Conservation (phyloP, 345 rosid species). For the Heritiera littoralis region DNA sequence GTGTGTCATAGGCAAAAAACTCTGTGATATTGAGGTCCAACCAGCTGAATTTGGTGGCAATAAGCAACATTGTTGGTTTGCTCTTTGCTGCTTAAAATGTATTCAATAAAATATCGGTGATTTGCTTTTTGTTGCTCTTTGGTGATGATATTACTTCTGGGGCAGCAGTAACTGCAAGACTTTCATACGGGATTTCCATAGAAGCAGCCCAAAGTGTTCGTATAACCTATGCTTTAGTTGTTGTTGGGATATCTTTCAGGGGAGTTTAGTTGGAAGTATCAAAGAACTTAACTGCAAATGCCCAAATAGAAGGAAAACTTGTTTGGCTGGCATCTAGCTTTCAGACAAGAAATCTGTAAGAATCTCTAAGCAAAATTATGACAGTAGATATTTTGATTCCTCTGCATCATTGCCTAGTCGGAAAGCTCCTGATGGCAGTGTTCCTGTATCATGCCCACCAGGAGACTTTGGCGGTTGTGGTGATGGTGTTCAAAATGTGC, state of each 20-base stretch:
- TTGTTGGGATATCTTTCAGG: slow-evolving; percentile 51
- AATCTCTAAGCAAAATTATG: slow-evolving; percentile 27
- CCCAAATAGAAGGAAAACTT: slow-evolving; percentile 36
- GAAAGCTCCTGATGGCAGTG: slow-evolving; percentile 35
- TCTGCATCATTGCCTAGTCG: slow-evolving; percentile 32
- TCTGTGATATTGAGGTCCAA: slow-evolving; percentile 46
- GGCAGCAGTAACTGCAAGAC: slow-evolving; percentile 60
- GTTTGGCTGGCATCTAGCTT: slow-evolving; percentile 29
- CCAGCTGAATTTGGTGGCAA: slow-evolving; percentile 47
- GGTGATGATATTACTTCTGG: slow-evolving; percentile 32
- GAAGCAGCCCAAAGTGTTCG: slow-evolving; percentile 70
- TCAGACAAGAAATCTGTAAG: slow-evolving; percentile 34
- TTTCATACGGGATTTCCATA: slow-evolving; percentile 58
- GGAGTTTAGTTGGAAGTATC: slow-evolving; percentile 41
- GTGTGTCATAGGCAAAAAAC: slow-evolving; percentile 49
- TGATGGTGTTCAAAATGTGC: slow-evolving; percentile 62
- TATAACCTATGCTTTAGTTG: slow-evolving; percentile 64
- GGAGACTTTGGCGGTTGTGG: slow-evolving; percentile 66
- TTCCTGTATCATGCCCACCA: slow-evolving; percentile 51
- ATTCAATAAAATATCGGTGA: slow-evolving; percentile 18
- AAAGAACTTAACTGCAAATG: slow-evolving; percentile 39
- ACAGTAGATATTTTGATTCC: slow-evolving; percentile 31
- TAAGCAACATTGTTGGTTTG: slow-evolving; percentile 60
- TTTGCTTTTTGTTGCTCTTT: slow-evolving; percentile 25
- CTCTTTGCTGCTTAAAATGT: slow-evolving; percentile 26